Percentiles rank a stretch among this genome's conserved stretches.
phyloP scores from a whole-genome alignment of 2,329 filamentous ascomycete genomes.

The Chalaropsis thielavioides region DNA sequence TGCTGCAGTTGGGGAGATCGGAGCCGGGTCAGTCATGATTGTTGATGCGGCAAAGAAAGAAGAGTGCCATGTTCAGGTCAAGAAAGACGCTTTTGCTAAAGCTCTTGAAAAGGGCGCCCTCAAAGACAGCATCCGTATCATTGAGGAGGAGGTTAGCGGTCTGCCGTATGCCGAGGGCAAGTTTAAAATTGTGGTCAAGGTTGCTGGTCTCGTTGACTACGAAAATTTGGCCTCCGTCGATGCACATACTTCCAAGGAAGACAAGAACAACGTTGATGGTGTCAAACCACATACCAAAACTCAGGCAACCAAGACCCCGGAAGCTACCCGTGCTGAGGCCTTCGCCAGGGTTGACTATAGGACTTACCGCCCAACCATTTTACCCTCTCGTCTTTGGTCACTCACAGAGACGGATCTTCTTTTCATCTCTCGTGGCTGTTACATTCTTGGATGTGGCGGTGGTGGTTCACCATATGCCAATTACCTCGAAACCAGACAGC shows the following conservation, averaged over 20 bases:
- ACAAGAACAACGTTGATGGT: background rate
- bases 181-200: constrained; percentile 20
- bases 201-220: constrained; percentile 19
- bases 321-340: background rate
- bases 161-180: constrained; percentile 21
- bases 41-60: constrained; percentile 19
- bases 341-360: constrained; percentile 24
- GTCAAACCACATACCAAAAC: background rate
- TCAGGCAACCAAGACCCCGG: background rate
- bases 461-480: constrained; percentile 21
- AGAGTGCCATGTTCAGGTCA: constrained; percentile 18
- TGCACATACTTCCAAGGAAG: background rate
- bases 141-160: constrained; percentile 20
- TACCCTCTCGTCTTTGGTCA: constrained; percentile 18
- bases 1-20: constrained; percentile 21
- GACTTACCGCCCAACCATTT: constrained; percentile 35
- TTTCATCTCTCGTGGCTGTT: constrained; percentile 21
- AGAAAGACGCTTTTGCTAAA: constrained; percentile 18
- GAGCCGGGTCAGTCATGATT: constrained; percentile 19
- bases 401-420: constrained; percentile 20
- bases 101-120: constrained; percentile 19
- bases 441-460: constrained; percentile 21
- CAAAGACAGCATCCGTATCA: constrained; percentile 17
- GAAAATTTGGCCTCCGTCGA: constrained; percentile 16
- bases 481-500: constrained; percentile 19